Percentiles rank a stretch among this genome's conserved stretches.
Conservation (phyloP, 805 yeast species). For the Barnettozyma populi region DNA sequence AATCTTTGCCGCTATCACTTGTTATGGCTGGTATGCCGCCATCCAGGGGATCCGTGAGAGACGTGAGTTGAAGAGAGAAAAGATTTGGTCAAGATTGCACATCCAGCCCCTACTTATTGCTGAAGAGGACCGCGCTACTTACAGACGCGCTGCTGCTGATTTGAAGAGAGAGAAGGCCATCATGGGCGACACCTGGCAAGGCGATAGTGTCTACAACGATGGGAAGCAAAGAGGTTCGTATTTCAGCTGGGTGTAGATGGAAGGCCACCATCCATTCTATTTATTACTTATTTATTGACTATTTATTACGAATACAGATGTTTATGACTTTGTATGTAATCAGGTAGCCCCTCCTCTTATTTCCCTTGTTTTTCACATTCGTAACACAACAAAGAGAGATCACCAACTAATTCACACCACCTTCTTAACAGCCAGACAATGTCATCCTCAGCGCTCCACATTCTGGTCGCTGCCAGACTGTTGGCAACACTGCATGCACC, state of each 20-base stretch:
- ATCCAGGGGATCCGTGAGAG: slow-evolving; percentile 68
- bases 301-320: not conserved
- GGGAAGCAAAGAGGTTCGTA: slow-evolving; percentile 32
- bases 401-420: not conserved
- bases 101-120: slow-evolving; percentile 72
- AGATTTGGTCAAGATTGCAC: slow-evolving; percentile 70
- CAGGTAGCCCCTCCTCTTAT: not conserved
- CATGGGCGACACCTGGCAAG: slow-evolving; percentile 55
- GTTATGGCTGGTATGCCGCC: slow-evolving; percentile 66
- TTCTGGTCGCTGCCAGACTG: slow-evolving; percentile 18
- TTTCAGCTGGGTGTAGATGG: slow-evolving; percentile 24
- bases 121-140: slow-evolving; percentile 74
- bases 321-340: not conserved
- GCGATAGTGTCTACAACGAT: slow-evolving; percentile 40
- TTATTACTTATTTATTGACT: slow-evolving; percentile 2
- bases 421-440: not conserved
- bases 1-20: slow-evolving; percentile 56
- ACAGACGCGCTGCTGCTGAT: slow-evolving; percentile 64
- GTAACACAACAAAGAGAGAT: too few relatives aligned
- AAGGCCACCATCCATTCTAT: not conserved
- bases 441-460: not conserved
- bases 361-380: not conserved
- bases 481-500: slow-evolving; percentile 52
- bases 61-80: slow-evolving; percentile 69
- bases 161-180: slow-evolving; percentile 64